Conservation (phyloP, 352 stramenopile genomes). For the Globisporangium cystogenes region DNA sequence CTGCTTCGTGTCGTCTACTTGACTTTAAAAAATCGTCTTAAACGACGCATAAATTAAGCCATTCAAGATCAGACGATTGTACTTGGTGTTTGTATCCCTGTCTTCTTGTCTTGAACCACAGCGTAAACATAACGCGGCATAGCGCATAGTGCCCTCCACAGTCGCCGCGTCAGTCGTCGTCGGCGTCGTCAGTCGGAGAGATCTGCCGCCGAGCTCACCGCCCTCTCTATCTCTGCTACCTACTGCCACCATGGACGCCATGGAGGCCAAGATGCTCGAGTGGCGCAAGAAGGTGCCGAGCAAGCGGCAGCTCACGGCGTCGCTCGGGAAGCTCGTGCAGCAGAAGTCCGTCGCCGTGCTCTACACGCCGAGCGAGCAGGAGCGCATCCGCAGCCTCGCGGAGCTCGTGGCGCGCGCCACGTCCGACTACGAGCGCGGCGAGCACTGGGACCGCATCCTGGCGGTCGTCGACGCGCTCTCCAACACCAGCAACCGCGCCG, state of each 20-base stretch:
- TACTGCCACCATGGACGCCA: constrained; percentile 22
- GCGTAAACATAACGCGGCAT: too few relatives aligned
- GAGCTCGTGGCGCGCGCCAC: constrained; percentile 65
- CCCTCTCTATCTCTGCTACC: background rate
- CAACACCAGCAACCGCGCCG: constrained; percentile 51
- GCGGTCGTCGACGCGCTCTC: constrained; percentile 71
- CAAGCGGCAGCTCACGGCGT: constrained; percentile 58
- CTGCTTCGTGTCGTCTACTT: too few relatives aligned
- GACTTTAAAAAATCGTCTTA: too few relatives aligned
- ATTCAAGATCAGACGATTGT: too few relatives aligned
- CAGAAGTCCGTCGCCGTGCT: constrained; percentile 72
- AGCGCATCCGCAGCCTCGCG: constrained; percentile 69
- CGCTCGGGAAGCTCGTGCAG: constrained; percentile 69
- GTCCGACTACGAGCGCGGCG: constrained; percentile 61
- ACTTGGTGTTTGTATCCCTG: too few relatives aligned
- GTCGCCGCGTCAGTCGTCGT: background rate
- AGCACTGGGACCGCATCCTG: constrained; percentile 73
- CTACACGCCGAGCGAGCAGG: constrained; percentile 67
- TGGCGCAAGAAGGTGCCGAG: constrained; percentile 68
- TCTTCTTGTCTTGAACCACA: too few relatives aligned
- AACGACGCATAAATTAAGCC: too few relatives aligned
- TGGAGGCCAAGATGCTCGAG: constrained; percentile 66
- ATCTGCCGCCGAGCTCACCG: background rate
- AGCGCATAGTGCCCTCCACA: too few relatives aligned
- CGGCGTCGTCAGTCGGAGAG: too few relatives aligned